Conservation (phyloP, 495 filamentous ascomycete genomes). For the Neurospora sublineolata region DNA sequence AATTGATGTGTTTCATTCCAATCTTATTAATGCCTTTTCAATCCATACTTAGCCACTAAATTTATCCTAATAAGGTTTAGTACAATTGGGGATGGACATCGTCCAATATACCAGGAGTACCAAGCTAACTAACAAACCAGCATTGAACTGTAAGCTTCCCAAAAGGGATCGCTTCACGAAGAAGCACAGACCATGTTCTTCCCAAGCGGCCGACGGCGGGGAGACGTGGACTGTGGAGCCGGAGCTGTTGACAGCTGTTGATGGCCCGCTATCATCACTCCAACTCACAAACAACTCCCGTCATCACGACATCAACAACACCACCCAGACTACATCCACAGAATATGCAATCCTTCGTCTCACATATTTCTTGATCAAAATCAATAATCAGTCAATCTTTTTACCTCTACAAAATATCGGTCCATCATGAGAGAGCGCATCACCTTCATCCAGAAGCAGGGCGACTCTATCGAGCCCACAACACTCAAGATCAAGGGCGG, state of each 20-base stretch:
- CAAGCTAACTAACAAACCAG: no score
- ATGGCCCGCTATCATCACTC: background rate
- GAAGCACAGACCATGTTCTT: background rate
- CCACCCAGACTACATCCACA: background rate
- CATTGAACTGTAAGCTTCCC: no score
- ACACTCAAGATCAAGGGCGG: conserved; percentile 40
- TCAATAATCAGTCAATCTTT: background rate
- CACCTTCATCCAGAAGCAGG: conserved; percentile 60
- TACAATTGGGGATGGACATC: no score
- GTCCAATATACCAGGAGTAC: no score
- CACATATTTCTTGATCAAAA: background rate
- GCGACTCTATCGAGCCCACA: conserved; percentile 49
- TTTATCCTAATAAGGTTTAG: no score
- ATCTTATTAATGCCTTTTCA: no score
- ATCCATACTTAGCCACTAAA: no score
- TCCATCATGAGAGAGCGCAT: conserved; percentile 71
- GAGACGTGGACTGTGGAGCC: background rate
- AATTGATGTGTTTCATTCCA: no score
- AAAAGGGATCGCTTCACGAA: background rate
- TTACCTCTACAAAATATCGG: background rate
- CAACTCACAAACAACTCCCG: background rate
- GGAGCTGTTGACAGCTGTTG: conserved; percentile 1
- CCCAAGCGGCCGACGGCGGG: background rate
- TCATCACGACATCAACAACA: background rate
- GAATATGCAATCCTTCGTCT: background rate